Evolutionary conservation across 306 rosid species (phyloP).

Genomic region (Mucuna pruriens): DNA sequence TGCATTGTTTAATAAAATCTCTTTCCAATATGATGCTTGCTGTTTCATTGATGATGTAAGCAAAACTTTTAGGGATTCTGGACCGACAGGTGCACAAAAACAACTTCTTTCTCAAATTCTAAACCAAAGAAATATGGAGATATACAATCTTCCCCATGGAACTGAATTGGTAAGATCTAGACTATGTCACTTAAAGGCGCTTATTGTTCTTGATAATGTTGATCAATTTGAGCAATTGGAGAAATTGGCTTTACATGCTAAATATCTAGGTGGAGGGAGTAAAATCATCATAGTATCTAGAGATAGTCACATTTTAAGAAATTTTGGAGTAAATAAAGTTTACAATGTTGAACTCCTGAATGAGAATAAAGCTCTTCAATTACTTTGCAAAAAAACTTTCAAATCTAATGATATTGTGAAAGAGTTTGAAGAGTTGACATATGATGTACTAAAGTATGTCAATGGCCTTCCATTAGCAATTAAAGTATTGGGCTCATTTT

Average conservation of each 20-base stretch:
- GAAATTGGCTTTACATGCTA: background rate
- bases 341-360: background rate
- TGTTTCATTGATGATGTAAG: conserved; percentile 27
- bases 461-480: conserved; percentile 29
- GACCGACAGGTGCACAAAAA: background rate
- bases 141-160: background rate
- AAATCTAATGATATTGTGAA: background rate
- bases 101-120: conserved; percentile 23
- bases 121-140: background rate
- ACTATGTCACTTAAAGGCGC: background rate
- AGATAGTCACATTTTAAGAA: background rate
- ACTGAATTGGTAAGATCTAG: background rate
- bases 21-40: background rate
- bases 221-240: background rate
- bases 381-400: conserved; percentile 13
- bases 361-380: background rate
- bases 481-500: conserved; percentile 25
- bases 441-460: background rate
- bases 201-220: conserved; percentile 32
- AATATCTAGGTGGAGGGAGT: background rate
- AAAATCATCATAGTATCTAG: background rate
- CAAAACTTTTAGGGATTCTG: background rate
- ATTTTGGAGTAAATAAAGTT: background rate
- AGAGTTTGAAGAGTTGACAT: background rate
- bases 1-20: background rate